Percentiles rank a stretch among this genome's conserved stretches.
phyloP scores from a whole-genome alignment of 2,329 filamentous ascomycete genomes.

The Stylonectria norvegica region DNA sequence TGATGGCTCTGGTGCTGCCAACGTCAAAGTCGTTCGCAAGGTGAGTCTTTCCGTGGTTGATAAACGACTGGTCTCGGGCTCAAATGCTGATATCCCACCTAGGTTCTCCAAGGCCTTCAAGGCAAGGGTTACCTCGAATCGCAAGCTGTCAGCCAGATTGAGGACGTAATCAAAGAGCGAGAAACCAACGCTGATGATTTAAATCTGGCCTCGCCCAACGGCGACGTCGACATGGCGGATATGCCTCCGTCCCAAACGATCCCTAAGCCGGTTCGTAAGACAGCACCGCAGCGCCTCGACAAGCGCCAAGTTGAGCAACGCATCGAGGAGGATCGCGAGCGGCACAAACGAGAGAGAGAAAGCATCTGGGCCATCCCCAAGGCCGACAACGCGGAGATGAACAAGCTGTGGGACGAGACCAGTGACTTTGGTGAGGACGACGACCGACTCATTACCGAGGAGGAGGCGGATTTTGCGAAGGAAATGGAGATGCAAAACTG shows the following conservation, averaged over 20 bases:
- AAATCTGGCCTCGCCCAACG: slow-evolving; percentile 49
- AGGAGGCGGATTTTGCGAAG: slow-evolving; percentile 50
- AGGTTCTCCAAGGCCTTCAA: slow-evolving; percentile 68
- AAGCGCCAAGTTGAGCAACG: slow-evolving; percentile 91
- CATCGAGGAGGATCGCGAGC: slow-evolving; percentile 93
- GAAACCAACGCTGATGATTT: slow-evolving; percentile 61
- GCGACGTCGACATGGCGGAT: slow-evolving; percentile 40
- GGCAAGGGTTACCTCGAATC: slow-evolving; percentile 68
- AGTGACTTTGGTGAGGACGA: slow-evolving; percentile 89
- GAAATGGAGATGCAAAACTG: slow-evolving; percentile 42
- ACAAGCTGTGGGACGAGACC: slow-evolving; percentile 80
- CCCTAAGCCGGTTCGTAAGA: slow-evolving; percentile 33
- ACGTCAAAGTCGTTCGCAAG: slow-evolving; percentile 86
- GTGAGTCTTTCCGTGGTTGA: slow-evolving; percentile 44
- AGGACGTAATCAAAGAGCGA: slow-evolving; percentile 76
- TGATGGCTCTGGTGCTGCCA: slow-evolving; percentile 83
- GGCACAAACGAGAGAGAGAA: slow-evolving; percentile 88
- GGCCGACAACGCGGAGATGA: slow-evolving; percentile 63
- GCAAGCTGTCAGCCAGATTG: slow-evolving; percentile 74
- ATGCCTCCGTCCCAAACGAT: slow-evolving; percentile 41
- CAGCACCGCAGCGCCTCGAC: slow-evolving; percentile 53
- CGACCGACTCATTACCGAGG: slow-evolving; percentile 71
- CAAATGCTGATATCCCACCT: slow-evolving; percentile 11
- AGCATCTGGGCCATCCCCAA: slow-evolving; percentile 85
- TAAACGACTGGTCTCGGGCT: neutral